A percentile compares a stretch with the other conserved stretches of the same genome.
phyloP scores from a whole-genome alignment of 164 flowering plant genomes.

The Annona squamosa region DNA sequence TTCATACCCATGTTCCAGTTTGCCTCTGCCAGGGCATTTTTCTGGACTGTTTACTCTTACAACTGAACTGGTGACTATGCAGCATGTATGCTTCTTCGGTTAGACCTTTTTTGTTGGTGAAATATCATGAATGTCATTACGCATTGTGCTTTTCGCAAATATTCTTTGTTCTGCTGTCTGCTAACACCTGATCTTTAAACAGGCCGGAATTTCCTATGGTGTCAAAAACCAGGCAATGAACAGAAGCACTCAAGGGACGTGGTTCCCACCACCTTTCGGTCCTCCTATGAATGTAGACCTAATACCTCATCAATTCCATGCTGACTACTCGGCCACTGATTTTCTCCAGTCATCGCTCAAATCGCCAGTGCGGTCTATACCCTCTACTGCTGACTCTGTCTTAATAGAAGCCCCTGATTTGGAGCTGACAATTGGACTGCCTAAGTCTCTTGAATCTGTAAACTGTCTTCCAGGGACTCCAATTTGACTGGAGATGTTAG shows the following conservation, averaged over 20 bases:
- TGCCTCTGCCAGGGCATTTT: too few species aligned
- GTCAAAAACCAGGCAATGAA: neutral
- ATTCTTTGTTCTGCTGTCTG: too few species aligned
- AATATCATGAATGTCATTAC: too few species aligned
- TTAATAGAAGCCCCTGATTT: constrained; percentile 11
- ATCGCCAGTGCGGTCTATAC: neutral
- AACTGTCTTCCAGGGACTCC: constrained; percentile 5
- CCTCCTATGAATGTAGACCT: neutral
- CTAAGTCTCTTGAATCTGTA: constrained; percentile 3
- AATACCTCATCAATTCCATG: neutral
- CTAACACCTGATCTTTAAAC: neutral
- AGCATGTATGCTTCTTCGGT: too few species aligned
- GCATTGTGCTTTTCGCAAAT: too few species aligned
- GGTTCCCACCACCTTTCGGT: constrained; percentile 7
- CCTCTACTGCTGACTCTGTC: constrained; percentile 1
- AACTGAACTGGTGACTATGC: too few species aligned
- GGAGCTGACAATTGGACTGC: constrained; percentile 15
- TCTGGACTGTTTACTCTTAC: too few species aligned
- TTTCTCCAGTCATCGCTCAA: constrained; percentile 7
- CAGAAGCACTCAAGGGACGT: neutral
- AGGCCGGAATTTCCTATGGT: constrained; percentile 1
- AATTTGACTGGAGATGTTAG: constrained; percentile 1
- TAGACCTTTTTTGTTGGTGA: too few species aligned
- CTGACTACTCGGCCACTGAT: neutral
- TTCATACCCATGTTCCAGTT: too few species aligned